Conservation (phyloP, 1,139 yeast species). For the Nakaseomyces uthaithaninus region DNA sequence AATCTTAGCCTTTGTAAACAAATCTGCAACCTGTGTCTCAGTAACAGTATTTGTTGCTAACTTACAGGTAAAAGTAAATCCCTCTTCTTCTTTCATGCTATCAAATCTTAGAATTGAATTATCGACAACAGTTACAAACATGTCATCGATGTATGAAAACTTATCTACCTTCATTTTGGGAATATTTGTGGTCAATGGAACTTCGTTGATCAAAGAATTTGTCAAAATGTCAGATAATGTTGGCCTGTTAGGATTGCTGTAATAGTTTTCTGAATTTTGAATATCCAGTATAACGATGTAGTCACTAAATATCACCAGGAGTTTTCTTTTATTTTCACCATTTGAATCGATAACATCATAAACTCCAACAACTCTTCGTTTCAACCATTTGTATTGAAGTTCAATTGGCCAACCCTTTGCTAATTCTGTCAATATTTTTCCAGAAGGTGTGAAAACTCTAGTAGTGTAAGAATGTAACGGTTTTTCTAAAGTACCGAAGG, state of each 20-base stretch:
- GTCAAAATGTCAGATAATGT: conserved; percentile 71
- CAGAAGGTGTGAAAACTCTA: conserved; percentile 84
- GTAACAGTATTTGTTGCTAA: conserved; percentile 28
- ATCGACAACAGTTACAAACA: conserved; percentile 42
- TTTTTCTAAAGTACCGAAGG: conserved; percentile 57
- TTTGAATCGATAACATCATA: conserved; percentile 42
- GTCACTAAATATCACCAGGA: conserved; percentile 75
- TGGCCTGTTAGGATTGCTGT: conserved; percentile 42
- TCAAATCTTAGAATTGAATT: conserved; percentile 30
- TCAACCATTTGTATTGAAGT: conserved; percentile 81
- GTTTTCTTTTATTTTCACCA: conserved; percentile 33
- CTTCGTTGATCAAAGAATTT: conserved; percentile 84
- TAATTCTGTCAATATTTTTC: conserved; percentile 73
- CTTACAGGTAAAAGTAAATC: conserved; percentile 25
- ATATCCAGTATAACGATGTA: conserved; percentile 56
- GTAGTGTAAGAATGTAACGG: conserved; percentile 41
- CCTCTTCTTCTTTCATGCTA: conserved; percentile 18
- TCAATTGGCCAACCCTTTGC: conserved; percentile 85
- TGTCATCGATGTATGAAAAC: conserved; percentile 60
- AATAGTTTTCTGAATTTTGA: conserved; percentile 24
- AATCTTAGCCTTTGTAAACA: conserved; percentile 69
- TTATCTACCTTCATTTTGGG: conserved; percentile 62
- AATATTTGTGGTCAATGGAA: conserved; percentile 56
- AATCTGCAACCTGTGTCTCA: conserved; percentile 47
- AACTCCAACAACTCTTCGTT: conserved; percentile 76